Percentiles rank a stretch among this genome's conserved stretches.
These are phyloP conservation scores for Hyaloscypha bicolor DNA, from an alignment of 495 filamentous ascomycete genomes.

Conservation along the genomic window DNA sequence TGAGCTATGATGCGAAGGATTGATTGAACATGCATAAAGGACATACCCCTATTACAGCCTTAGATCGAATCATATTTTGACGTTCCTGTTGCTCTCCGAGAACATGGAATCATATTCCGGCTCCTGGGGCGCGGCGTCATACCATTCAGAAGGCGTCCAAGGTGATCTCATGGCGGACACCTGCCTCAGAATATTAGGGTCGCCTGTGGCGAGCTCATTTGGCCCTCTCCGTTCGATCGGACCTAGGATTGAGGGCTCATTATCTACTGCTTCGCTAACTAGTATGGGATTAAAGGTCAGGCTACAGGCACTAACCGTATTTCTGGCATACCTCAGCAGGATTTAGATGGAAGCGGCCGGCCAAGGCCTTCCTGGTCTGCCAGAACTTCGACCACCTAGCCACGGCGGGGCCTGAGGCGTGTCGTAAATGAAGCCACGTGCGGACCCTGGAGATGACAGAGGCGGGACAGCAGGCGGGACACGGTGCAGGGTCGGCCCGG, in stretches of 20 bases:
- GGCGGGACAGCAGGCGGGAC: neutral
- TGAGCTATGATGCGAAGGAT: neutral
- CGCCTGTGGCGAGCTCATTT: slow-evolving; percentile 42
- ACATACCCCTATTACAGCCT: slow-evolving; percentile 42
- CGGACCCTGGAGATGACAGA: slow-evolving; percentile 9
- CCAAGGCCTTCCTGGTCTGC: slow-evolving; percentile 10
- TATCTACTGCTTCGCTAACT: neutral
- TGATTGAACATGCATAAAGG: neutral
- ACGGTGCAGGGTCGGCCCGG: neutral
- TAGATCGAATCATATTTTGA: slow-evolving; percentile 38
- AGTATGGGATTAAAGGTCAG: too few species aligned
- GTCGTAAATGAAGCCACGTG: slow-evolving; percentile 25
- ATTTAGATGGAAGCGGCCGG: slow-evolving; percentile 15
- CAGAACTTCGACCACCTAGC: slow-evolving; percentile 18
- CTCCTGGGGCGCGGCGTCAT: slow-evolving; percentile 33
- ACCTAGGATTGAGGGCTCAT: slow-evolving; percentile 31
- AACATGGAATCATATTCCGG: slow-evolving; percentile 40
- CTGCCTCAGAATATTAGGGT: slow-evolving; percentile 38
- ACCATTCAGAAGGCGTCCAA: slow-evolving; percentile 37
- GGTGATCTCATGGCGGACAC: slow-evolving; percentile 40
- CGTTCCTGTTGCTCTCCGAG: slow-evolving; percentile 29
- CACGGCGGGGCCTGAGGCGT: slow-evolving; percentile 21
- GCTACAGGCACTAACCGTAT: slow-evolving; percentile 21
- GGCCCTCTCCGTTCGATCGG: slow-evolving; percentile 46
- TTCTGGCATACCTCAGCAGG: slow-evolving; percentile 17